Base-by-base conservation (phyloP, 805 yeast species). In the Zygoascus ofunaensis region DNA sequence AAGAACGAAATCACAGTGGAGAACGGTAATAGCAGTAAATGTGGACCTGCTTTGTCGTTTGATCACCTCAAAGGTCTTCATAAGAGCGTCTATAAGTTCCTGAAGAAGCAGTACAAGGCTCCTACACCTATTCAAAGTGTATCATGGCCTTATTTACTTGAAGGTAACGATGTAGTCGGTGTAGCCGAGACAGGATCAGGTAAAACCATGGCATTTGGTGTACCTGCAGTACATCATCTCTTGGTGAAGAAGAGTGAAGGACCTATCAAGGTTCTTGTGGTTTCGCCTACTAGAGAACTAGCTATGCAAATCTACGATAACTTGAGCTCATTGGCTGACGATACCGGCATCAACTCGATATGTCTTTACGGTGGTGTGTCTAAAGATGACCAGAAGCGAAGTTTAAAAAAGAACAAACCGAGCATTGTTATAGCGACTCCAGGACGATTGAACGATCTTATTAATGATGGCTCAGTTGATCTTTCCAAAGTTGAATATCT, bases 171-270 rank as follows among this genome's bases (percentile, higher is more conserved):
- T 61, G 94, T 89, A 21, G 77, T 90, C 53, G 98, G 97, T 63
- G 95, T 90, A 52, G 98, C 98, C 12, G 97, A 90, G 67, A 90
- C 98, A 2, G 98, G 98, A 33, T 86, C 96, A 0, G 98, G 98
- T 59, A 90, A 90, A 65, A 90, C 98, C 0, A 82, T 90, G 66
- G 97, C 96, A 0, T 92, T 90, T 62, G 95, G 96, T 61, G 92
- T 92, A 26, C 98, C 99, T 39, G 96, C 97, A n/a, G 74, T 90
- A 43, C 73, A 86, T 58, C 79, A 79, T 50, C 68, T 90, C 46
- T 56, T 79, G 34, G n/a, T 20, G 17, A 58, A 68, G n/a, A 51
- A 49, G 20, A 44, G 50, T 18, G 20, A 24, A 63, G 66, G 39
- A 64, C 32, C 65, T 32, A 72, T 84, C 45, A 77, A 78, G 56